These are phyloP conservation scores for Colletotrichum tanaceti DNA, from an alignment of 2,329 filamentous ascomycete genomes.

Conservation along the genomic window DNA sequence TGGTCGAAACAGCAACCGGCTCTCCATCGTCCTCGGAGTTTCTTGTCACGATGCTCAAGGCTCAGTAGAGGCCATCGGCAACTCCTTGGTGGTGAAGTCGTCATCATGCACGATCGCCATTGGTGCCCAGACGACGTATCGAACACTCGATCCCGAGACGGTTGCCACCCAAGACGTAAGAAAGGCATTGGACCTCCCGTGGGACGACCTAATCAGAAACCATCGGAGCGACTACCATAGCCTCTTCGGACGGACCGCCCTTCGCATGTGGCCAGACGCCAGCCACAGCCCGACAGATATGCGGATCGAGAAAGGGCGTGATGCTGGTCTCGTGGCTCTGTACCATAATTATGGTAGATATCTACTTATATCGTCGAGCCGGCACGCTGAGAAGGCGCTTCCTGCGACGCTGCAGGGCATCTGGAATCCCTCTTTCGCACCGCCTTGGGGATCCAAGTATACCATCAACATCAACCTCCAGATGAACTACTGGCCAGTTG, in stretches of 20 bases:
- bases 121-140: constrained; percentile 55
- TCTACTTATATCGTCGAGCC: constrained; percentile 41
- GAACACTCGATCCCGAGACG: constrained; percentile 45
- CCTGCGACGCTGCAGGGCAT: constrained; percentile 59
- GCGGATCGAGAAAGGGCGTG: constrained; percentile 38
- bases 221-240: constrained; percentile 43
- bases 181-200: constrained; percentile 40
- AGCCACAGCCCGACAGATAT: constrained; percentile 41
- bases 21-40: constrained; percentile 49
- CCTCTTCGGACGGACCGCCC: constrained; percentile 43
- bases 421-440: constrained; percentile 55
- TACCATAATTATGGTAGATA: constrained; percentile 42
- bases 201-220: constrained; percentile 40
- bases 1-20: constrained; percentile 49
- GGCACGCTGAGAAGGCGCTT: constrained; percentile 42
- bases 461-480: constrained; percentile 59
- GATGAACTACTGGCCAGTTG: constrained; percentile 56
- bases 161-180: constrained; percentile 46
- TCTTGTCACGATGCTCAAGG: constrained; percentile 45
- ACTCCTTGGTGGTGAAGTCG: constrained; percentile 52
- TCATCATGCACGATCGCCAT: constrained; percentile 51
- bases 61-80: constrained; percentile 48
- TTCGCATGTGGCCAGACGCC: constrained; percentile 45
- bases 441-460: constrained; percentile 56
- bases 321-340: constrained; percentile 44